These are phyloP conservation scores for Acanthamoeba healyi DNA, from an alignment of 208 protist genomes.

Conservation along the genomic window DNA sequence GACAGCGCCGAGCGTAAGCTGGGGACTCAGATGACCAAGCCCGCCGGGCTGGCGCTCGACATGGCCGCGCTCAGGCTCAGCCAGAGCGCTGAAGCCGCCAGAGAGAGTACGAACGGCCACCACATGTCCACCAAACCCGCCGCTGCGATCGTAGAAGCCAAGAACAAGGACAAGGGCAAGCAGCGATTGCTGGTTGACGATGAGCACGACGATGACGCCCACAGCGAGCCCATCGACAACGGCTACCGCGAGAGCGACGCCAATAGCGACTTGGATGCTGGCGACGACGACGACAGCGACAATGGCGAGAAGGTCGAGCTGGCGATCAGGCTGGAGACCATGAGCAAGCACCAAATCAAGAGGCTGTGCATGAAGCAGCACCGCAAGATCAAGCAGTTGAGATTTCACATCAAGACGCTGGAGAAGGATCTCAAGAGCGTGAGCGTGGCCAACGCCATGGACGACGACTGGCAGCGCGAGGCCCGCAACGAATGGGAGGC, in stretches of 20 bases:
- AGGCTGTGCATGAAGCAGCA: slow-evolving; percentile 6
- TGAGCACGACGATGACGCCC: background rate
- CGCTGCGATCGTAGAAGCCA: background rate
- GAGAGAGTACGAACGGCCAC: background rate
- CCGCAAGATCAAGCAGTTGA: background rate
- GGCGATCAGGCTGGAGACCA: background rate
- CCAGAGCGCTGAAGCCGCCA: background rate
- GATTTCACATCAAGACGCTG: background rate
- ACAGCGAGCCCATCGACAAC: background rate
- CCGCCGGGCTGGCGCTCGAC: background rate
- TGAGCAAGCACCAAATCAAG: background rate
- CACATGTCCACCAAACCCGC: background rate
- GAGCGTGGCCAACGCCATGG: background rate
- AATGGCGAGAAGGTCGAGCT: background rate
- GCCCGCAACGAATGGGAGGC: background rate
- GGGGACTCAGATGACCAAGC: background rate
- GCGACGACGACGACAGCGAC: background rate
- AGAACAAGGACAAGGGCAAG: background rate
- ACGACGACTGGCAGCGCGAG: background rate
- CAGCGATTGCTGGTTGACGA: background rate
- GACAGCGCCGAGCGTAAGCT: background rate
- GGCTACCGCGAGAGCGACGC: background rate
- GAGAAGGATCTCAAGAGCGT: background rate
- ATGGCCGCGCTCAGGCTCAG: background rate
- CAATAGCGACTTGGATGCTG: background rate